Base-by-base conservation (phyloP, 2,329 filamentous ascomycete species). In the Exophiala aquamarina region DNA sequence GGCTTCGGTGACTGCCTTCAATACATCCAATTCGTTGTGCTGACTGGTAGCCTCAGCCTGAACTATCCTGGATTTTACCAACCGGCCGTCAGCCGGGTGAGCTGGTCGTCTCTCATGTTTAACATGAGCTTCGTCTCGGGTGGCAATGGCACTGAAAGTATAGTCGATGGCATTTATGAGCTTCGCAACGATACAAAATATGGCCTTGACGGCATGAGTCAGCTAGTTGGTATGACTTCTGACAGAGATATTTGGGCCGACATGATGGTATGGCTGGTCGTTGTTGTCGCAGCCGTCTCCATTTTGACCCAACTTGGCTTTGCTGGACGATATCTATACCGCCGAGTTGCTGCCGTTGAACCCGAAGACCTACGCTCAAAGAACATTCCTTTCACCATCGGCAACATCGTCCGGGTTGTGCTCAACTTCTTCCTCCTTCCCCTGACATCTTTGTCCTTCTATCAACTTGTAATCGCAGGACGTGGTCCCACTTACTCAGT, bases 1-100 rank as follows among this genome's bases (percentile, higher is more conserved):
- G 93, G 93, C 1, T 97, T 98, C 64, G 90, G 89, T 5, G 93
- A 98, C 64, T 98, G 93, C 62, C 76, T 98, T 45, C 91, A 97
- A 68, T 97, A 98, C 66, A 87, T 98, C 14, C 93, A 98, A 64
- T 98, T 95, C 60, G 77, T 93, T 44, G 84, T 88, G 17, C 72
- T 98, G 49, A 93, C 90, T 0, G 92, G 92, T n/a, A 84, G 86
- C 29, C 74, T 98, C 48, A 89, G 86, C 6, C 74, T 98, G 54
- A 83, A 85, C 57, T 98, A 97, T 61, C 93, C 93, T 1, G 93
- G 93, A 9, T 98, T 87, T 64, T 98, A 90, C 65, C 92, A 95
- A 64, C 93, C 93, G 3, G 86, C 89, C 6, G 81, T 92, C 47
- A 95, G 91, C 66, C 88, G 92, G 65, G 86, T 80, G 11, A 83